Evolutionary conservation across 2,329 filamentous ascomycete genomes (phyloP).

Genomic region (Cyclaneusma minus): DNA sequence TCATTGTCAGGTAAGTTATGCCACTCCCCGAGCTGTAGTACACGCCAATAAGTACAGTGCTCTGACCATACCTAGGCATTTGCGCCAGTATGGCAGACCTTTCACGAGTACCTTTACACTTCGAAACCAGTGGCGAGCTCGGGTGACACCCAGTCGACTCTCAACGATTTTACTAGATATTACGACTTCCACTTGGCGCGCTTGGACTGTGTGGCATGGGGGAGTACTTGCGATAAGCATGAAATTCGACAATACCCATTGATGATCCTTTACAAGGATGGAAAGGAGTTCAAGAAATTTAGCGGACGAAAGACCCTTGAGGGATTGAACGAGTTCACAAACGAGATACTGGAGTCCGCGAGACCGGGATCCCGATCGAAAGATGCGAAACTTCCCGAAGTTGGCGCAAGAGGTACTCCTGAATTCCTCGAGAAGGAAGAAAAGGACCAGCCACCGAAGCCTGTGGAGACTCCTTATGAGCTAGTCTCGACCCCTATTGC

Average conservation of each 20-base stretch:
- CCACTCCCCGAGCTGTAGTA: neutral
- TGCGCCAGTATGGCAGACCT: conserved; percentile 75
- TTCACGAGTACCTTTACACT: conserved; percentile 84
- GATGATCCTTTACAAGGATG: conserved; percentile 68
- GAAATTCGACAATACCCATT: conserved; percentile 59
- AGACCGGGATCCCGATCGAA: conserved; percentile 67
- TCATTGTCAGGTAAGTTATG: conserved; percentile 2
- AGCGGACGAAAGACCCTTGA: conserved; percentile 54
- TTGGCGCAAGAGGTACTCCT: conserved; percentile 45
- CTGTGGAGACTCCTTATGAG: conserved; percentile 2
- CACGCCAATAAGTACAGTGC: neutral
- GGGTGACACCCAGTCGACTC: conserved; percentile 28
- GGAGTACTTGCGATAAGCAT: conserved; percentile 58
- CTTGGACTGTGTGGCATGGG: conserved; percentile 74
- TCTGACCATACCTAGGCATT: too few species aligned
- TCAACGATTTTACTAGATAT: conserved; percentile 53
- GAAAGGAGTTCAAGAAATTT: conserved; percentile 46
- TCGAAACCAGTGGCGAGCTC: conserved; percentile 45
- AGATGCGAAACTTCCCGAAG: conserved; percentile 45
- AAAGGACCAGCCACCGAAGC: conserved; percentile 4
- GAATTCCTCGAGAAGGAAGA: too few species aligned
- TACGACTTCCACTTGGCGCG: conserved; percentile 83
- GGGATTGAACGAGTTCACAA: conserved; percentile 53
- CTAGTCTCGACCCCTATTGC: conserved; percentile 10
- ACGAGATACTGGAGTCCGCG: conserved; percentile 59